A percentile compares a stretch with the other conserved stretches of the same genome.
Evolutionary conservation across 805 yeast genomes (phyloP).

Genomic region (Saturnispora besseyi): DNA sequence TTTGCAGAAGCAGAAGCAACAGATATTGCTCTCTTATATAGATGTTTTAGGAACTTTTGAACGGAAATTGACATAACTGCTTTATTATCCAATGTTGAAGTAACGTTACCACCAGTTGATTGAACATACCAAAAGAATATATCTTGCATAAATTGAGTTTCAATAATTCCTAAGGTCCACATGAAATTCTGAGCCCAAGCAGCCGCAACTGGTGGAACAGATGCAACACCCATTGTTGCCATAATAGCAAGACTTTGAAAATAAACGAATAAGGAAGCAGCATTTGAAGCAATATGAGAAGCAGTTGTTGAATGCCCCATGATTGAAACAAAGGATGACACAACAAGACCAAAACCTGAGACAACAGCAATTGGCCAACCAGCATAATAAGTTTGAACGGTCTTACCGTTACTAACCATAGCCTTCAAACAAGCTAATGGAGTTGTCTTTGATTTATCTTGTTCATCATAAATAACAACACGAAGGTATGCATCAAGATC

Average conservation of each 20-base stretch:
- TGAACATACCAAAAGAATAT: conserved; percentile 93
- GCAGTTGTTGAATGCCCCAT: conserved; percentile 89
- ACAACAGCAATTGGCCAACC: conserved; percentile 95
- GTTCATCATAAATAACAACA: conserved; percentile 50
- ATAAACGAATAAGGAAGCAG: conserved; percentile 84
- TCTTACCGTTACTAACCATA: conserved; percentile 73
- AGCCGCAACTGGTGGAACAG: conserved; percentile 93
- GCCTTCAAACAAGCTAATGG: conserved; percentile 92
- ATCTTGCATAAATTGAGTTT: conserved; percentile 64
- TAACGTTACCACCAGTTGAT: conserved; percentile 83
- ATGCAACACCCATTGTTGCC: conserved; percentile 89
- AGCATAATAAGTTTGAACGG: conserved; percentile 87
- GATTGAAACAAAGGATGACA: conserved; percentile 80
- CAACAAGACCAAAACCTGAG: conserved; percentile 77
- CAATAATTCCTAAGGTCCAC: conserved; percentile 92
- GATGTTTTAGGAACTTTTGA: conserved; percentile 38
- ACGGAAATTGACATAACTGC: conserved; percentile 72
- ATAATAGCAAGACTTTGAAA: conserved; percentile 90
- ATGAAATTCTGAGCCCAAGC: conserved; percentile 97
- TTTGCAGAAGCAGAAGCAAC: conserved; percentile 32
- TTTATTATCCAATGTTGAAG: conserved; percentile 60
- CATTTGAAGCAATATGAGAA: conserved; percentile 94
- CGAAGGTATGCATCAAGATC: conserved; percentile 88
- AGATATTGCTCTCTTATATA: conserved; percentile 31
- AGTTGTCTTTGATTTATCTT: conserved; percentile 32